Evolutionary conservation across 2,329 filamentous ascomycete genomes (phyloP), one percentile per base, ranked within the genome.

Genomic region (Lachnum nothofagi): DNA sequence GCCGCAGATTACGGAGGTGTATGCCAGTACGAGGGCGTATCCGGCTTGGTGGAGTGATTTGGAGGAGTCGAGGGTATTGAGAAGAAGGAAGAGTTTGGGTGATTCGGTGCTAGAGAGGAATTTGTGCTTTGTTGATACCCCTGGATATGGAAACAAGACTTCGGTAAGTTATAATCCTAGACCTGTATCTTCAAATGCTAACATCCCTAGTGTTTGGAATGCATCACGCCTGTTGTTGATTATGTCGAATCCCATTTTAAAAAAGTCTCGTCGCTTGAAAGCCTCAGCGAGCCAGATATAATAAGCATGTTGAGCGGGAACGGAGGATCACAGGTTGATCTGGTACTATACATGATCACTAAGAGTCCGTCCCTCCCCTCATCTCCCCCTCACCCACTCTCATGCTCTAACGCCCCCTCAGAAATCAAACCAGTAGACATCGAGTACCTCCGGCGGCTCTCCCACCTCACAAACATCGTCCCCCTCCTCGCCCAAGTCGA

Each of bases 41-140:
- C 91, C 91, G 0, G 74, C 83, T 48, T 97, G 93, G 93, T 94
- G 88, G 85, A 83, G 84, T 12, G 86, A 93, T 61, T 68, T 88
- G 42, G 85, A 91, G 47, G 81, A 85, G 53, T 80, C 78, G 49
- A 74, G 73, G 22, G 70, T 75, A 42, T 68, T 79, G 53, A 73
- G 78, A 40, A 77, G 82, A 62, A 77, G 85, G 60, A 87, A 83
- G 64, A 91, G 86, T 61, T 71, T 81, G 44, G 82, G 83, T 6
- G 90, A 93, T 55, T 78, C 82, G 19, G 79, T 96, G 33, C 72
- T 97, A 39, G 91, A 97, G 64, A 80, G 91, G 24, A 98, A 98
- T 63, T 70, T 98, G 4, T 95, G 89, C 67, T 96, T 98, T 64
- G 83, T 96, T 49, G 91, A 97, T 69, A 91, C 87, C 2, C 81